These are phyloP conservation scores for Pythium monospermum DNA, from an alignment of 352 stramenopile species.

Conservation along the genomic window DNA sequence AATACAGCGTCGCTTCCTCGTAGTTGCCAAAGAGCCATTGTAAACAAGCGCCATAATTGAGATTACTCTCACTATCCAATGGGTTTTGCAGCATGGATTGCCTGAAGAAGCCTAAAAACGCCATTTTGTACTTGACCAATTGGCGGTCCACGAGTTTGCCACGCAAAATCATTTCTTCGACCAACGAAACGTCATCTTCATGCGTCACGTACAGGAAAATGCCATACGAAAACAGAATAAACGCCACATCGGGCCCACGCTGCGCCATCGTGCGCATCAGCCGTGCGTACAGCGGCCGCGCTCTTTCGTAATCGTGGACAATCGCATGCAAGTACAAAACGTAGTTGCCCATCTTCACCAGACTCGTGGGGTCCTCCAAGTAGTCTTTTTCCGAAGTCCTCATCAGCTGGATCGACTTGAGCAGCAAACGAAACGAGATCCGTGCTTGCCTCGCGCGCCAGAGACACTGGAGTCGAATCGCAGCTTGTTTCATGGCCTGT, in stretches of 20 bases:
- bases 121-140: conserved; percentile 68
- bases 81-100: conserved; percentile 68
- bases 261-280: conserved; percentile 75
- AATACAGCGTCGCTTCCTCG: conserved; percentile 52
- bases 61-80: conserved; percentile 46
- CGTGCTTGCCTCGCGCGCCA: conserved; percentile 54
- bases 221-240: conserved; percentile 75
- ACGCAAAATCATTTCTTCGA: conserved; percentile 64
- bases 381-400: conserved; percentile 67
- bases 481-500: conserved; percentile 40
- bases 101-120: conserved; percentile 73
- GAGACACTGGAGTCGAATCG: conserved; percentile 40
- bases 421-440: conserved; percentile 50
- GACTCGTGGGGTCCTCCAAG: conserved; percentile 62
- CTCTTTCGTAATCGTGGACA: conserved; percentile 72
- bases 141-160: conserved; percentile 50
- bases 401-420: conserved; percentile 66
- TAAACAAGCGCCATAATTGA: conserved; percentile 76
- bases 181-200: conserved; percentile 57
- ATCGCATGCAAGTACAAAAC: conserved; percentile 76
- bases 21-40: conserved; percentile 73
- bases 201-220: conserved; percentile 70
- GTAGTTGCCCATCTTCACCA: conserved; percentile 81
- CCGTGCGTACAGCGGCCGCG: conserved; percentile 55
- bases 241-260: conserved; percentile 66